Evolutionary conservation across 257 asterid genomes (phyloP), one percentile per base, ranked within the genome.

Genomic region (Craterostigma plantagineum): DNA sequence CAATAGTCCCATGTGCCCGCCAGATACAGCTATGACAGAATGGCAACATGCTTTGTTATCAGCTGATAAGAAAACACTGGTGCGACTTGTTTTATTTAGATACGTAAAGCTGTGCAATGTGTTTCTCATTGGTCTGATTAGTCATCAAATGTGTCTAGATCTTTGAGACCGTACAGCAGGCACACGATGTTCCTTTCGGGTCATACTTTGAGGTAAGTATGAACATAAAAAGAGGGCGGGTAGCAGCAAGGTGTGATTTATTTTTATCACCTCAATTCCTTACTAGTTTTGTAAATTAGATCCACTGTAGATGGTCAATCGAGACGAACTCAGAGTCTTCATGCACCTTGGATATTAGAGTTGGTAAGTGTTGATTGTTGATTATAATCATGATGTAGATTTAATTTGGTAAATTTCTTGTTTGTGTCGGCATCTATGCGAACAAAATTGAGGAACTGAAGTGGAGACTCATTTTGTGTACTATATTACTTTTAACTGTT

Each of bases 1-100:
- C 66, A 79, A 69, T 60, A 90, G 99, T 64, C 99, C 99, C 14
- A 90, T 90, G 99, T 90, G 99, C 67, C 99, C 99, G 18, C 95
- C 94, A 11, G 99, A 90, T 71, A 83, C 99, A 13, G 92, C 99
- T 51, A 73, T 90, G 94, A 90, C 92, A 3, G 99, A 90, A 69
- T 83, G 83, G 81, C 95, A 90, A 50, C 95, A 90, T 58, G 68
- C 52, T 51, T 77, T 72, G 57, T 38, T 83, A 41, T 74, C 93
- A 9, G 60, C 69, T 42, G 94, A 83, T 65, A 77, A 68, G 51
- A 76, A 60, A 41, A 57, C 39, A 37, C 69, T 87, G 91, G 95
- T 87, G 61, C 18, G 72, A 52, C 48, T 55, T 14, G 18, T 35
- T 35, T 39, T 54, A 35, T 16, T 33, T 18, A 14, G 12, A n/a